These are phyloP conservation scores for Puccinia sorghi DNA, from an alignment of 1,284 basidiomycete genomes.

Conservation along the genomic window DNA sequence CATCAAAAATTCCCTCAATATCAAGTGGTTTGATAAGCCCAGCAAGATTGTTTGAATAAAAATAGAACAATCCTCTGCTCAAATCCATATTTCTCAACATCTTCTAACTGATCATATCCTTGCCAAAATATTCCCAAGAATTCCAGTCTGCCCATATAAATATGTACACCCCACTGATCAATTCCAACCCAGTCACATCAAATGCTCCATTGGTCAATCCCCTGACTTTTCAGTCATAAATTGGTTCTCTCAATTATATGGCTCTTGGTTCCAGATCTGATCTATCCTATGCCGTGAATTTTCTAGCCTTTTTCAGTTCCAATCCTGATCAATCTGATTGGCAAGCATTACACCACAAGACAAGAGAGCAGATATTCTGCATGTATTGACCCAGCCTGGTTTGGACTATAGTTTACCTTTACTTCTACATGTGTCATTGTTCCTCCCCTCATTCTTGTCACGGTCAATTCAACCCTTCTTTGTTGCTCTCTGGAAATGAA, in stretches of 20 bases:
- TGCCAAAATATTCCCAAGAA: background rate
- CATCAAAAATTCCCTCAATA: background rate
- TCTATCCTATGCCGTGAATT: slow-evolving; percentile 12
- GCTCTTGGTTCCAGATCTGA: slow-evolving; percentile 7
- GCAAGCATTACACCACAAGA: background rate
- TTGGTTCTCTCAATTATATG: slow-evolving; percentile 13
- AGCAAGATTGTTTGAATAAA: slow-evolving; percentile 7
- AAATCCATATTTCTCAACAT: background rate
- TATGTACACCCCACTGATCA: background rate
- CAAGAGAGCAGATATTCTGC: no score
- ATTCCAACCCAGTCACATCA: background rate
- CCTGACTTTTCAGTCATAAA: background rate
- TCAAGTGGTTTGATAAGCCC: slow-evolving; percentile 6
- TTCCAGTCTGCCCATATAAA: background rate
- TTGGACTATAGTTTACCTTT: no score
- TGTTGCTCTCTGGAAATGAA: no score
- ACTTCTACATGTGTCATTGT: no score
- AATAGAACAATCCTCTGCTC: background rate
- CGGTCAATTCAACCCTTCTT: no score
- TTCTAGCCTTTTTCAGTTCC: slow-evolving; percentile 3
- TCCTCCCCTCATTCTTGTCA: no score
- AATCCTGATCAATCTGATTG: slow-evolving; percentile 18
- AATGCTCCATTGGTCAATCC: background rate
- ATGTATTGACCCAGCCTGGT: no score
- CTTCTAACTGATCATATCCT: background rate